A percentile compares a stretch with the other conserved stretches of the same genome.
Conservation (phyloP, 495 filamentous ascomycete species). For the Tuber umbilicatum region DNA sequence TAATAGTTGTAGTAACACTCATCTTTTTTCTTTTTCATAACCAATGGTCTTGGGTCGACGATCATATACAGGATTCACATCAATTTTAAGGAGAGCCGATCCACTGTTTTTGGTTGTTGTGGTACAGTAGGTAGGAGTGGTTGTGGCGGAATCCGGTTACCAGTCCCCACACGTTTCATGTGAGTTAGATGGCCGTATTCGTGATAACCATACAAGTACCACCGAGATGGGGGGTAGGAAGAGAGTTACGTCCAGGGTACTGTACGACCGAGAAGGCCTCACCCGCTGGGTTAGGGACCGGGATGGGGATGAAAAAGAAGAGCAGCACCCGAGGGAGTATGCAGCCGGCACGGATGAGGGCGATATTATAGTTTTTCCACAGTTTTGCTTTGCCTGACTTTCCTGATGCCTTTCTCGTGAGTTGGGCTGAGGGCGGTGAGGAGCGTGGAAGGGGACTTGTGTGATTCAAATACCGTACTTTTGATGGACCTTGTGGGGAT, state of each 20-base stretch:
- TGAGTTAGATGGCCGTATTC: slow-evolving; percentile 27
- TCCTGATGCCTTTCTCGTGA: not conserved
- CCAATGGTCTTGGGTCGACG: slow-evolving; percentile 30
- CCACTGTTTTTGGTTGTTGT: slow-evolving; percentile 16
- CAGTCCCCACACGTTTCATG: slow-evolving; percentile 34
- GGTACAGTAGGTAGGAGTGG: not conserved
- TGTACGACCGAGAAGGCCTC: slow-evolving; percentile 24
- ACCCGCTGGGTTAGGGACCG: slow-evolving; percentile 7
- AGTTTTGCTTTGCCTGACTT: not conserved
- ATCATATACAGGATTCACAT: slow-evolving; percentile 38
- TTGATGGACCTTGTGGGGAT: slow-evolving; percentile 1
- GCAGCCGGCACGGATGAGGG: slow-evolving; percentile 1
- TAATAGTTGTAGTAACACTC: slow-evolving; percentile 6
- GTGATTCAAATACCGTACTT: not conserved
- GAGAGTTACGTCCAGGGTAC: slow-evolving; percentile 7
- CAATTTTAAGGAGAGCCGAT: slow-evolving; percentile 20
- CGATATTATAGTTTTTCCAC: not conserved
- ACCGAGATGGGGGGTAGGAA: not conserved
- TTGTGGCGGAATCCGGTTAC: slow-evolving; percentile 26
- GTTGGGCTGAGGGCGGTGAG: not conserved
- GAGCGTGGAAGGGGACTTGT: not conserved
- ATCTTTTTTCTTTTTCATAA: slow-evolving; percentile 18
- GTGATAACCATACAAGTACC: slow-evolving; percentile 8
- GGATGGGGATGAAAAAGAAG: slow-evolving; percentile 29
- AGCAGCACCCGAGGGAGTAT: slow-evolving; percentile 11